Evolutionary conservation across 2,329 filamentous ascomycete genomes (phyloP).

Genomic region (Diaporthe australafricana): DNA sequence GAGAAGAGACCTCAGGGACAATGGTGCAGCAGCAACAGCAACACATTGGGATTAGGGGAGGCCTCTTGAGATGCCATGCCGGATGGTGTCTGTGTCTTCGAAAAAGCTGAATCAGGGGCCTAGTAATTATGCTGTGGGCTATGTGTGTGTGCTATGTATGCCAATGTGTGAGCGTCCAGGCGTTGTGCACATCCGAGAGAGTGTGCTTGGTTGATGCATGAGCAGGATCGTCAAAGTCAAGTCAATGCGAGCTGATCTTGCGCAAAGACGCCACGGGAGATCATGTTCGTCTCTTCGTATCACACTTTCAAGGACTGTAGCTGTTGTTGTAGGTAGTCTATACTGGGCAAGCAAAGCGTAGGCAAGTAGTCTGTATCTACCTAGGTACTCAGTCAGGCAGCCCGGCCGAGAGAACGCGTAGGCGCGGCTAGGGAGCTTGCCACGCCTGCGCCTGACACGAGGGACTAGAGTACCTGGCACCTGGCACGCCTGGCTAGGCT

Average conservation of each 20-base stretch:
- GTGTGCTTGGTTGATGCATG: slow-evolving; percentile 2
- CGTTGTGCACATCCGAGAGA: no score
- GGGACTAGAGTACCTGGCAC: no score
- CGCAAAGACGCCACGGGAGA: slow-evolving; percentile 11
- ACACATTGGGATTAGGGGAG: not conserved
- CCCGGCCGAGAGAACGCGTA: no score
- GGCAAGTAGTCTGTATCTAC: not conserved
- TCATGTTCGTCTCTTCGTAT: slow-evolving; percentile 19
- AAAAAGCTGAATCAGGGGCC: slow-evolving; percentile 2
- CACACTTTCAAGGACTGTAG: not conserved
- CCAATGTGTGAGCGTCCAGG: no score
- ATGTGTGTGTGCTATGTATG: not conserved
- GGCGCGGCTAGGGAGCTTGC: no score
- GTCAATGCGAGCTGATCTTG: slow-evolving; percentile 6
- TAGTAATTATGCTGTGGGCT: no score
- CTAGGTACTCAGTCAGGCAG: no score
- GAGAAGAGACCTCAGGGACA: no score
- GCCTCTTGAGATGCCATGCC: not conserved
- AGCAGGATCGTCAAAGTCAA: not conserved
- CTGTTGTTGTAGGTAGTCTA: not conserved
- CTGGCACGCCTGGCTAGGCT: not conserved
- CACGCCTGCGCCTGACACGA: no score
- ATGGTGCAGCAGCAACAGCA: not conserved
- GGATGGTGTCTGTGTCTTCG: not conserved
- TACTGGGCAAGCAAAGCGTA: not conserved